A percentile compares a stretch with the other conserved stretches of the same genome.
Evolutionary conservation across 176 grass and related monocot genomes (phyloP).

Genomic region (Poa annua): DNA sequence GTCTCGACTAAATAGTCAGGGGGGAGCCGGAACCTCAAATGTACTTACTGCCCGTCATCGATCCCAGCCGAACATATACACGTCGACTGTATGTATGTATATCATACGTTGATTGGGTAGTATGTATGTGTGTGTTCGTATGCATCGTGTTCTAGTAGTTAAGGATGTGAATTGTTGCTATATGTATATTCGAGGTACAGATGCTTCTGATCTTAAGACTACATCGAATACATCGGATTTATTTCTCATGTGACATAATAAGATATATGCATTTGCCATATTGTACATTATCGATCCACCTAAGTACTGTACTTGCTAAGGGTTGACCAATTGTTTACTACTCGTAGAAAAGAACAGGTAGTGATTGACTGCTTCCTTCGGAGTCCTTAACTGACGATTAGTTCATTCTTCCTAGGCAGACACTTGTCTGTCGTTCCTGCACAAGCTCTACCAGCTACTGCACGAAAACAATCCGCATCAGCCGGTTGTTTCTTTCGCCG

Average conservation of each 20-base stretch:
- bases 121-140: background rate
- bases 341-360: background rate
- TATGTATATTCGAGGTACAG: background rate
- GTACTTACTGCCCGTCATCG: background rate
- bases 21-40: background rate
- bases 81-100: too few species aligned
- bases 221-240: background rate
- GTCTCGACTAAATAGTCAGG: background rate
- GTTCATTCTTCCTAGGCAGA: background rate
- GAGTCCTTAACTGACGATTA: conserved; percentile 18
- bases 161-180: background rate
- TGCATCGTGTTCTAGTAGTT: background rate
- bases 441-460: background rate
- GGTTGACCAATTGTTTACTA: background rate
- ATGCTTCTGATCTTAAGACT: background rate
- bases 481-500: conserved; percentile 28
- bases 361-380: background rate
- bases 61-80: background rate
- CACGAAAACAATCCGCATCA: background rate
- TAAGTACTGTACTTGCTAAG: background rate
- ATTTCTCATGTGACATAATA: background rate
- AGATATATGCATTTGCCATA: background rate
- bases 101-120: background rate
- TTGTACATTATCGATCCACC: background rate
- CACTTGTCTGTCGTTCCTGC: conserved; percentile 15